phyloP scores from a whole-genome alignment of 495 filamentous ascomycete genomes.

The Cetradonia linearis region DNA sequence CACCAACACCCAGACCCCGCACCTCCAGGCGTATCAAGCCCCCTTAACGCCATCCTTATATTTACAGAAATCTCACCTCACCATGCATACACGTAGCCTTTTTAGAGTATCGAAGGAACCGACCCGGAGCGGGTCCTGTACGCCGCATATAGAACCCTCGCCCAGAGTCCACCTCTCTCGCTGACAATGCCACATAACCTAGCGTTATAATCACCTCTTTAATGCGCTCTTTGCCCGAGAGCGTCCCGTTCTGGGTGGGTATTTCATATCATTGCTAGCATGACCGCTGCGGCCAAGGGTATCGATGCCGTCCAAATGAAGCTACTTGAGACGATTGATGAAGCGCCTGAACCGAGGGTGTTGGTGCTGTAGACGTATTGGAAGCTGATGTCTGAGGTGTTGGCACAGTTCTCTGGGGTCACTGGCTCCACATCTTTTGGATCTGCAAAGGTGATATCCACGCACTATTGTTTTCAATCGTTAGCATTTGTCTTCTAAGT shows the following conservation, averaged over 20 bases:
- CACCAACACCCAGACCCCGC: not conserved
- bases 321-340: slow-evolving; percentile 4
- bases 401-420: slow-evolving; percentile 73
- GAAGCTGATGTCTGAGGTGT: slow-evolving; percentile 64
- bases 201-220: not conserved
- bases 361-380: slow-evolving; percentile 58
- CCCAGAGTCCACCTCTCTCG: not conserved
- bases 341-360: slow-evolving; percentile 22
- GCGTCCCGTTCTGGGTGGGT: not conserved
- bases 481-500: not conserved
- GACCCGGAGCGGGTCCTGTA: not conserved
- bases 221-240: not conserved
- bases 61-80: not conserved
- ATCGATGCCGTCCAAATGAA: slow-evolving; percentile 18
- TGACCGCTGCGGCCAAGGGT: slow-evolving; percentile 12
- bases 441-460: slow-evolving; percentile 76
- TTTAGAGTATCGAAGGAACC: not conserved
- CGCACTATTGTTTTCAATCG: slow-evolving; percentile 51
- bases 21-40: not conserved
- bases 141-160: not conserved
- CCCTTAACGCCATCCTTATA: not conserved
- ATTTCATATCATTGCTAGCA: not conserved
- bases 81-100: not conserved
- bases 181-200: not conserved
- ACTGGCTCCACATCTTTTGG: slow-evolving; percentile 62